Base-by-base conservation (phyloP, 345 rosid species). In the Arabis alpina region DNA sequence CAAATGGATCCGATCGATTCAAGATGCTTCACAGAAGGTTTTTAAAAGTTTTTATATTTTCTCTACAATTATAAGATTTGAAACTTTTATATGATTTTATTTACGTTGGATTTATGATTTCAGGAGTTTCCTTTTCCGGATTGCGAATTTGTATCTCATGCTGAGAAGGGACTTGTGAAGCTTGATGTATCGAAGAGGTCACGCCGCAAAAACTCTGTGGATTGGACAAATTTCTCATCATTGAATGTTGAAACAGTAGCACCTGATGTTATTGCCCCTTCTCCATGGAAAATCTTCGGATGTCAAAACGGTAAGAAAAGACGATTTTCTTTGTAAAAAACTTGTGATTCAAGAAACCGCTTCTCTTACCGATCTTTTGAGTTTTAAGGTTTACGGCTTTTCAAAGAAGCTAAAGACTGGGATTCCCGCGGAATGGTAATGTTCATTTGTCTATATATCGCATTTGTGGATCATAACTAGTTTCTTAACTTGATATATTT, bases 271-370 rank as follows among this genome's bases (percentile, higher is more conserved):
- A 76, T 89, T 61, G 93, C 90, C 41, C 95, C 99, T 50, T 94
- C 97, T 28, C 88, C 90, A 10, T 94, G 96, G 99, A 94, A 85
- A 79, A 89, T 94, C 19, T 91, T 94, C 60, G 99, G 99, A 54
- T 91, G 97, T 79, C 92, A 83, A 74, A 94, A 91, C 79, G 97
- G 97, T 85, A 82, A 69, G 68, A 24, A 6, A 24, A 56, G 0
- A 39, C 10, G 6, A 10, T 2, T 48, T 50, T 50, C 27, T 54
- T 8, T 59, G 50, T 44, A 37, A 1, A 5, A 13, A 6, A 8
- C 40, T 41, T n/a, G 37, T 4, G 32, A 19, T 3, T 24, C 59
- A 68, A 45, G 64, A 69, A 69, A 39, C 39, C 30, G 1, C 4
- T 48, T 3, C 25, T 15, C 56, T 56, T 16, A 76, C 30, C 7